Evolutionary conservation across 176 grass and related monocot genomes (phyloP).

Genomic region (Oryza officinalis): DNA sequence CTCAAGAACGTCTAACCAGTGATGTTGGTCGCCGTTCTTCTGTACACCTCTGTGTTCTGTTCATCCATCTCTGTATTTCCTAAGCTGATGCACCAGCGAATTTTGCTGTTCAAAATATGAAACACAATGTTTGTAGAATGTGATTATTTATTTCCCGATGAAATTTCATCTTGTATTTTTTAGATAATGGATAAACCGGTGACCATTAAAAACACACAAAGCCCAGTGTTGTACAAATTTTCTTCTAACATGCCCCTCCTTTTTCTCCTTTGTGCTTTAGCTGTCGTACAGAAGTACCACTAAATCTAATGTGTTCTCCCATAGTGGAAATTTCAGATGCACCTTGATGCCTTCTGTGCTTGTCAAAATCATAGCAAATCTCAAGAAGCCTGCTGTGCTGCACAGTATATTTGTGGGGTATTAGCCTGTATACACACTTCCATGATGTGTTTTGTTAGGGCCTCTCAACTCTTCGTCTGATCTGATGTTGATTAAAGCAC

Average conservation of each 20-base stretch:
- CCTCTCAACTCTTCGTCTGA: background rate
- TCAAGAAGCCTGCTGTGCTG: background rate
- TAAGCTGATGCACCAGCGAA: background rate
- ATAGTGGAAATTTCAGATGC: background rate
- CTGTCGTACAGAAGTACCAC: background rate
- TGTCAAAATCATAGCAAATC: conserved; percentile 18
- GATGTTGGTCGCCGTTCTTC: background rate
- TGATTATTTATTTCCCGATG: conserved; percentile 1
- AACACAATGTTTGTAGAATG: conserved; percentile 22
- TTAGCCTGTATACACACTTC: background rate
- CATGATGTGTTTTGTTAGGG: background rate
- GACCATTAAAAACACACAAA: too few relatives aligned
- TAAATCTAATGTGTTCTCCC: background rate
- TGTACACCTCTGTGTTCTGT: conserved; percentile 4
- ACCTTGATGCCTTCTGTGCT: background rate
- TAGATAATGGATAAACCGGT: too few relatives aligned
- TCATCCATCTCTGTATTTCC: background rate
- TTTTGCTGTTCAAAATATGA: conserved; percentile 41
- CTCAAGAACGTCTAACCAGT: conserved; percentile 54
- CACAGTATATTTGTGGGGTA: background rate
- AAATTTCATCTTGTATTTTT: conserved; percentile 2
- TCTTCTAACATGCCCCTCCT: background rate
- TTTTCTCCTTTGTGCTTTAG: background rate
- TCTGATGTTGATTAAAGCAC: background rate
- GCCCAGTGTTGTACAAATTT: background rate